These are phyloP conservation scores for Termitomyces sp. DNA, from an alignment of 768 basidiomycete genomes.

Conservation along the genomic window DNA sequence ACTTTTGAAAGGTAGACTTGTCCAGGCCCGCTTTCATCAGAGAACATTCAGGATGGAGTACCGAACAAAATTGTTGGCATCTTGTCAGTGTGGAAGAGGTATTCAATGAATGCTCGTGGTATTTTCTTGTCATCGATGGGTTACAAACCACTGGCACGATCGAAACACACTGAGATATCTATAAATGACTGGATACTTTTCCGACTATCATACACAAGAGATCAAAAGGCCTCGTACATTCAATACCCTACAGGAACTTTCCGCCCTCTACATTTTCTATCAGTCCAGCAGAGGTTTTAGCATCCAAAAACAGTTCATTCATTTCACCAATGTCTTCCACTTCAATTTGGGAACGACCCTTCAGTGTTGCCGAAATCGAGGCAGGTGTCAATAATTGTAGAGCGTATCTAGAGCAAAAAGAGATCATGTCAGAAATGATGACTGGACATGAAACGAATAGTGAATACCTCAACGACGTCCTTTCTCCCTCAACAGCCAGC, in stretches of 20 bases:
- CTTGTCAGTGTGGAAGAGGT: no score
- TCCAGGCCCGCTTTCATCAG: no score
- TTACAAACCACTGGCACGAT: no score
- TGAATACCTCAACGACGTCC: conserved; percentile 70
- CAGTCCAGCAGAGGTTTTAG: conserved; percentile 71
- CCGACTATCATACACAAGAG: conserved; percentile 6
- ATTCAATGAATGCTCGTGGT: no score
- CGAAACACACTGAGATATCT: not conserved
- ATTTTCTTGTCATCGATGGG: no score
- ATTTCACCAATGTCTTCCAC: conserved; percentile 91
- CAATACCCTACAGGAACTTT: conserved; percentile 17
- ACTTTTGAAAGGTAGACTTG: no score
- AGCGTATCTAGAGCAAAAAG: conserved; percentile 72
- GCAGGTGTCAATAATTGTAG: conserved; percentile 90
- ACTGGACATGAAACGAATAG: not conserved
- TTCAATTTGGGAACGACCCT: conserved; percentile 78
- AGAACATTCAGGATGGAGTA: no score
- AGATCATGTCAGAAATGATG: not conserved
- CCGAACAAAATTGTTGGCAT: no score
- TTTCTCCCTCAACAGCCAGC: conserved; percentile 80
- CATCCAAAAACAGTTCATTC: conserved; percentile 93
- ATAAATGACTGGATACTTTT: not conserved
- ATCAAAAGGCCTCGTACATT: not conserved
- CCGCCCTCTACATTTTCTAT: conserved; percentile 41
- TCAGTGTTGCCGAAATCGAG: conserved; percentile 77